A percentile compares a stretch with the other conserved stretches of the same genome.
These are phyloP conservation scores for Scleroderma citrinum DNA, from an alignment of 768 basidiomycete genomes.

Conservation along the genomic window DNA sequence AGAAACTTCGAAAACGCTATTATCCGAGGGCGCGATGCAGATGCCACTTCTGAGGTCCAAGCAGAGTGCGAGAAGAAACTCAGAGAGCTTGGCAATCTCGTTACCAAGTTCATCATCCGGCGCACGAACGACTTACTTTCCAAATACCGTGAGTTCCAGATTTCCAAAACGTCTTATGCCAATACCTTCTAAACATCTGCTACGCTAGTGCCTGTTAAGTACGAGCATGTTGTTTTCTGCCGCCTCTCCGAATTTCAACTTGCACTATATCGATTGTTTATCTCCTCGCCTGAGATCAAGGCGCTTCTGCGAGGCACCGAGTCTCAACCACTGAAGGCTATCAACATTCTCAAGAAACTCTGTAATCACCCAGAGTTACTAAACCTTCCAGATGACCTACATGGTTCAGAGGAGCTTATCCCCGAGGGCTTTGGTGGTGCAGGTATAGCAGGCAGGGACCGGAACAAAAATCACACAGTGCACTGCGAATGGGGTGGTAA, in stretches of 20 bases:
- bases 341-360: conserved; percentile 90
- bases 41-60: conserved; percentile 73
- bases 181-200: conserved; percentile 7
- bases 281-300: conserved; percentile 89
- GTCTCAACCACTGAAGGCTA: conserved; percentile 94
- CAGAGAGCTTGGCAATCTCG: conserved; percentile 82
- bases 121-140: conserved; percentile 91
- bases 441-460: conserved; percentile 33
- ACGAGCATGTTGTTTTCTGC: conserved; percentile 97
- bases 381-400: conserved; percentile 76
- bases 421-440: conserved; percentile 77
- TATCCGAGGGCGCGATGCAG: conserved; percentile 83
- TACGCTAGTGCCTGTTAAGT: conserved; percentile 88
- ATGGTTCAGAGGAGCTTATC: conserved; percentile 73
- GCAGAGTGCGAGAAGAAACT: conserved; percentile 84
- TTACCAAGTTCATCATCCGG: conserved; percentile 91
- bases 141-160: conserved; percentile 71
- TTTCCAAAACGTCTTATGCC: neutral
- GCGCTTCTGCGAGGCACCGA: conserved; percentile 80
- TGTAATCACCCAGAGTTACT: conserved; percentile 94
- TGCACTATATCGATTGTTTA: conserved; percentile 82
- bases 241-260: conserved; percentile 78
- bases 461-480: conserved; percentile 39
- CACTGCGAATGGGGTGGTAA: conserved; percentile 87
- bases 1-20: conserved; percentile 95